Evolutionary conservation across 129 eudicot species (phyloP).

Genomic region (Sambucus nigra): DNA sequence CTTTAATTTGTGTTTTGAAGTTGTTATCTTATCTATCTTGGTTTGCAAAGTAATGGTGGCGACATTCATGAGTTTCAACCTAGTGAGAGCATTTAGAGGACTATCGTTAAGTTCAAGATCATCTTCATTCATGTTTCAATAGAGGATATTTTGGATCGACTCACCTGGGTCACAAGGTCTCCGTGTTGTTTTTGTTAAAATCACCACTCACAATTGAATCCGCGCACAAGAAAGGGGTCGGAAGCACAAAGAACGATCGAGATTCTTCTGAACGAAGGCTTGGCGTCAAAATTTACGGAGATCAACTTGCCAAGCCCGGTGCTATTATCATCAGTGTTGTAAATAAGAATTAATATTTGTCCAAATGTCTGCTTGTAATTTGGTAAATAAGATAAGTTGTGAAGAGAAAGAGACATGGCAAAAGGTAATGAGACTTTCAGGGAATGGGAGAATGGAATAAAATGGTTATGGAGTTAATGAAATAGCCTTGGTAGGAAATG

Average conservation of each 20-base stretch:
- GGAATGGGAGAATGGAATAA: too few relatives aligned
- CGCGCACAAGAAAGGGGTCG: constrained; percentile 98
- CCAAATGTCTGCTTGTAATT: too few relatives aligned
- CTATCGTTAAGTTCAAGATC: constrained; percentile 63
- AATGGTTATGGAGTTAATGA: too few relatives aligned
- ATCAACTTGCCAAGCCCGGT: constrained; percentile 92
- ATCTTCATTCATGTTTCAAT: constrained; percentile 48
- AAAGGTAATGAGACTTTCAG: too few relatives aligned
- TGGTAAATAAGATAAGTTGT: too few relatives aligned
- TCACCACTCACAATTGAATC: constrained; percentile 57
- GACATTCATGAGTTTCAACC: constrained; percentile 47
- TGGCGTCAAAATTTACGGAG: constrained; percentile 93
- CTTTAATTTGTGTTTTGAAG: too few relatives aligned
- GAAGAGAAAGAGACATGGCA: too few relatives aligned
- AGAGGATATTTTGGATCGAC: constrained; percentile 53
- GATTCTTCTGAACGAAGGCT: constrained; percentile 83
- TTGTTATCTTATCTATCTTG: too few relatives aligned
- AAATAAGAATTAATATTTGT: too few relatives aligned
- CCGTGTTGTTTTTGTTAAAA: constrained; percentile 34
- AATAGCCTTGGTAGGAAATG: too few relatives aligned
- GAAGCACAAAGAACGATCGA: constrained; percentile 95
- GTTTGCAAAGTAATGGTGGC: constrained; percentile 52
- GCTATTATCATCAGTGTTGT: constrained; percentile 76
- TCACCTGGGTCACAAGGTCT: constrained; percentile 21
- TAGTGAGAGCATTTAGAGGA: constrained; percentile 70